These are phyloP conservation scores for Chloranthus sessilifolius DNA, from an alignment of 164 flowering plant genomes.

Conservation along the genomic window DNA sequence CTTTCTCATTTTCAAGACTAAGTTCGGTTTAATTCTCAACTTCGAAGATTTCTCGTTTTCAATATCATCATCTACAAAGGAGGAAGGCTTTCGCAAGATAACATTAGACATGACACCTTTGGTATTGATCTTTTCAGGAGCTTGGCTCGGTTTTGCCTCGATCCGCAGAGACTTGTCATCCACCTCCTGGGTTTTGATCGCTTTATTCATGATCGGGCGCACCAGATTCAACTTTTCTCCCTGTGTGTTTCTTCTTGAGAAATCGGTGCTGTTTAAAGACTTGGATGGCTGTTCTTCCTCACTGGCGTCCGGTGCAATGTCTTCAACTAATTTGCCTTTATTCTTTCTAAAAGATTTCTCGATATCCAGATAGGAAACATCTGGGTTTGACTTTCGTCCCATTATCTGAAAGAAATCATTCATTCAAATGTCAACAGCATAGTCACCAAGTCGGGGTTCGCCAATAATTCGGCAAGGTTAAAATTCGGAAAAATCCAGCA, in stretches of 20 bases:
- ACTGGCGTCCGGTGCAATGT: conserved; percentile 35
- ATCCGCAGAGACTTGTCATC: conserved; percentile 17
- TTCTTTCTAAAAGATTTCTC: conserved; percentile 59
- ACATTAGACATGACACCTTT: conserved; percentile 50
- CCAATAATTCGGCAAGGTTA: too few relatives aligned
- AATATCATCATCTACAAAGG: conserved; percentile 32
- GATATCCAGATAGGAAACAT: conserved; percentile 58
- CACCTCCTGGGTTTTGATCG: conserved; percentile 29
- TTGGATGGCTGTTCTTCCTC: conserved; percentile 19
- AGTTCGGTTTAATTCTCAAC: conserved; percentile 33
- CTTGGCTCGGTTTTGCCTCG: conserved; percentile 27
- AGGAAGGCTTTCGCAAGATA: conserved; percentile 58
- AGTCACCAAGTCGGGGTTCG: too few relatives aligned
- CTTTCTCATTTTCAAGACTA: conserved; percentile 28
- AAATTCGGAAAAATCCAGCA: too few relatives aligned
- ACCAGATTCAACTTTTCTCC: conserved; percentile 37
- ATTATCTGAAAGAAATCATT: conserved; percentile 41
- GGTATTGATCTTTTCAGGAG: conserved; percentile 16
- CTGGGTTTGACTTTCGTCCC: conserved; percentile 70
- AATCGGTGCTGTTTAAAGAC: conserved; percentile 18
- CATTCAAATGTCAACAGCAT: too few relatives aligned
- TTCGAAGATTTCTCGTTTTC: conserved; percentile 18
- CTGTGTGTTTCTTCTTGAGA: not conserved
- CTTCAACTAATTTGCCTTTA: conserved; percentile 37
- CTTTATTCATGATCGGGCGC: conserved; percentile 67